A percentile compares a stretch with the other conserved stretches of the same genome.
These are phyloP conservation scores for Ilyonectria robusta DNA, from an alignment of 2,329 filamentous ascomycete genomes.

Conservation along the genomic window DNA sequence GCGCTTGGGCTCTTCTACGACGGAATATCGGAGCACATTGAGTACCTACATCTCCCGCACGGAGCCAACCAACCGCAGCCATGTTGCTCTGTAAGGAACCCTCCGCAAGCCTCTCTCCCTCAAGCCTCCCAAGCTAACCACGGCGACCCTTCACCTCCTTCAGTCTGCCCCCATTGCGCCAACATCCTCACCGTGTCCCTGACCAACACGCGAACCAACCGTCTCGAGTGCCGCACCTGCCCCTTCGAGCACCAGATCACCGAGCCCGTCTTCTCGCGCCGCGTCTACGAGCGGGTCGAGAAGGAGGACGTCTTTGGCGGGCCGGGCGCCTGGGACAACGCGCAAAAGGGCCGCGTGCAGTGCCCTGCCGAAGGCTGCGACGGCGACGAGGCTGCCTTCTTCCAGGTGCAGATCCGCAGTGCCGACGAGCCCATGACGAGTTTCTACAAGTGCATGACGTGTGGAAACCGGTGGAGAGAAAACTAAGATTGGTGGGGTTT, in stretches of 20 bases:
- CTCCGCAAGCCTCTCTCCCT: background rate
- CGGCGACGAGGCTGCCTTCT: slow-evolving; percentile 90
- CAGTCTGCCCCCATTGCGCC: slow-evolving; percentile 87
- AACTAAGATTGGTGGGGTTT: slow-evolving; percentile 60
- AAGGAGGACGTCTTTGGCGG: slow-evolving; percentile 93
- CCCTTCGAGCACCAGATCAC: slow-evolving; percentile 91
- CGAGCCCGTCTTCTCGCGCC: slow-evolving; percentile 84
- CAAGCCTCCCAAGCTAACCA: slow-evolving; percentile 34
- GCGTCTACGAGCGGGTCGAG: slow-evolving; percentile 88
- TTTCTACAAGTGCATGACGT: slow-evolving; percentile 88
- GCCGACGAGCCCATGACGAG: slow-evolving; percentile 99
- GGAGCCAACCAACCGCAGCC: slow-evolving; percentile 38
- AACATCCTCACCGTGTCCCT: slow-evolving; percentile 85
- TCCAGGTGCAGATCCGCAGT: slow-evolving; percentile 97
- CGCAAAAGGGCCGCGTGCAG: slow-evolving; percentile 86
- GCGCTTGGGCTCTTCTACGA: background rate
- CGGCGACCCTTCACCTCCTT: slow-evolving; percentile 22
- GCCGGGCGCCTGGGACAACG: slow-evolving; percentile 90
- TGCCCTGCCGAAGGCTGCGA: slow-evolving; percentile 87
- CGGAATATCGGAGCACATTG: background rate
- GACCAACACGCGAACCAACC: slow-evolving; percentile 74
- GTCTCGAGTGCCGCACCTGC: slow-evolving; percentile 95
- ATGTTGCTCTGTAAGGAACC: slow-evolving; percentile 76
- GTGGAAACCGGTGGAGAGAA: slow-evolving; percentile 76
- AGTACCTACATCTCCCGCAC: background rate